Percentiles rank a stretch among this genome's conserved stretches.
phyloP scores from a whole-genome alignment of 169 alveolate genomes.

The Hepatocystis sp. region DNA sequence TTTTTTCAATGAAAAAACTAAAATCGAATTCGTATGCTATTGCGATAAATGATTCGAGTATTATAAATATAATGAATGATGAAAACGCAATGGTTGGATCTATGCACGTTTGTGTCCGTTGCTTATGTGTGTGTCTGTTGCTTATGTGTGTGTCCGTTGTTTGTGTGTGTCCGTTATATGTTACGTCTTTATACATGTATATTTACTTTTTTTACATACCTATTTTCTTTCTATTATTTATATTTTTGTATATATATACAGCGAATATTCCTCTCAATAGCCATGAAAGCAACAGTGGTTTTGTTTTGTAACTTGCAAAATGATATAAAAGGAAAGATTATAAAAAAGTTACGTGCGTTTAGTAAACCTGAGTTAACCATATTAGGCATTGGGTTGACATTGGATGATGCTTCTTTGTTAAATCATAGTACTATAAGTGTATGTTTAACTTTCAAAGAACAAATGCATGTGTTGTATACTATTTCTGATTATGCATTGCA shows the following conservation, averaged over 20 bases:
- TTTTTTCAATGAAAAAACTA: slow-evolving; percentile 62
- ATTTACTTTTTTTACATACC: background rate
- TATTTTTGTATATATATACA: background rate
- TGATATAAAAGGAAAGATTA: slow-evolving; percentile 58
- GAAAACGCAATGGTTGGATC: slow-evolving; percentile 81
- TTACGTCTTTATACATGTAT: background rate
- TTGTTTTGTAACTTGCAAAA: slow-evolving; percentile 65
- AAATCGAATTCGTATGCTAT: slow-evolving; percentile 49
- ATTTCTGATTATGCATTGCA: slow-evolving; percentile 70
- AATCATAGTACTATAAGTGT: slow-evolving; percentile 70
- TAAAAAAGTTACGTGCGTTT: slow-evolving; percentile 29
- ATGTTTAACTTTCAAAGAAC: slow-evolving; percentile 57
- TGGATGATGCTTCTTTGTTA: slow-evolving; percentile 59
- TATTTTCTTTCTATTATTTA: slow-evolving; percentile 1
- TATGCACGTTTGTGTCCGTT: too few species aligned
- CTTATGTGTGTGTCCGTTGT: too few species aligned
- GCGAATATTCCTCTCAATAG: slow-evolving; percentile 56
- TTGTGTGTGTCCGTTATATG: too few species aligned
- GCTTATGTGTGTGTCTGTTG: too few species aligned
- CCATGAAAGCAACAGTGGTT: slow-evolving; percentile 66
- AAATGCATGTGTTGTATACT: slow-evolving; percentile 27
- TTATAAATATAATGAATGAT: slow-evolving; percentile 65
- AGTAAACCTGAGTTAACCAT: slow-evolving; percentile 42
- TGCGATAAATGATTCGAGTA: slow-evolving; percentile 37
- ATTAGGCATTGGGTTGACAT: slow-evolving; percentile 60